These are phyloP conservation scores for Zea mays DNA, from an alignment of 176 grass and related monocot species.

Conservation along the genomic window Zm-B73-REFERENCE-NAM-5.0 NC_050097.1:4544501-4545000, in stretches of 20 bases:
- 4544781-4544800: conserved; percentile 99
- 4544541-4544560: too few species aligned
- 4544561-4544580: too few species aligned
- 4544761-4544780: conserved; percentile 91
- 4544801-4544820: conserved; percentile 97
- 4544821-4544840: conserved; percentile 85
- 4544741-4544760: conserved; percentile 97
- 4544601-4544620: too few species aligned
- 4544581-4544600: too few species aligned
- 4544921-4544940: conserved; percentile 99
- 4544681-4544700: too few species aligned
- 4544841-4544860: conserved; percentile 95
- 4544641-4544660: too few species aligned
- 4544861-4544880: conserved; percentile 78
- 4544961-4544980: conserved; percentile 56
- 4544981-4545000: not conserved
- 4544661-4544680: too few species aligned
- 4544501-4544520: not conserved
- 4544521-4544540: too few species aligned
- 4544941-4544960: conserved; percentile 91
- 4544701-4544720: too few species aligned
- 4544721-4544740: conserved; percentile 83
- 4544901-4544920: conserved; percentile 99
- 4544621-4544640: too few species aligned
- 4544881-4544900: conserved; percentile 97